Evolutionary conservation across 768 basidiomycete genomes (phyloP).

Genomic region (Pulveroboletus sp.): DNA sequence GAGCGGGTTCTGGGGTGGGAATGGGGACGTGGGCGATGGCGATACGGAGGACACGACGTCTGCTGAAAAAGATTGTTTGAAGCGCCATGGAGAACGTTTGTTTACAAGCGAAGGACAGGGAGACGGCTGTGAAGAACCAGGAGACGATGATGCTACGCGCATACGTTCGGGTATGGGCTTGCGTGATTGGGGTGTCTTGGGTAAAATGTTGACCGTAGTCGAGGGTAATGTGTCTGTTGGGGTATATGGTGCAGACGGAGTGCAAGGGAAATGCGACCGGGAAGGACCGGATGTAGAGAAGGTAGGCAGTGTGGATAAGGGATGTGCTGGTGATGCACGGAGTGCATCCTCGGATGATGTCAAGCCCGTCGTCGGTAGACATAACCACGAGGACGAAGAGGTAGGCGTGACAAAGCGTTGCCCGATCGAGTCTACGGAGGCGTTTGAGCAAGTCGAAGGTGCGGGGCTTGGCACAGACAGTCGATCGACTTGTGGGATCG

Average conservation of each 20-base stretch:
- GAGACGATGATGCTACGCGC: background rate
- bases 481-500: constrained; percentile 1
- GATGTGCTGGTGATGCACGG: constrained; percentile 19
- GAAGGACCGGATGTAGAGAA: constrained; percentile 19
- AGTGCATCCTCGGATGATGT: constrained; percentile 3
- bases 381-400: constrained; percentile 26
- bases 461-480: constrained; percentile 5
- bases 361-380: constrained; percentile 14
- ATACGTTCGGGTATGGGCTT: background rate
- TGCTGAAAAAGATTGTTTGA: constrained; percentile 5
- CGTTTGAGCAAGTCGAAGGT: constrained; percentile 16
- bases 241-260: constrained; percentile 6
- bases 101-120: constrained; percentile 2
- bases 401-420: constrained; percentile 14
- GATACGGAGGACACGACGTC: background rate
- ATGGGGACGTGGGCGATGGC: background rate
- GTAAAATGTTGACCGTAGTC: background rate
- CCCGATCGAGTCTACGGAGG: constrained; percentile 4
- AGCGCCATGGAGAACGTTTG: constrained; percentile 7
- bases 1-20: constrained; percentile 8
- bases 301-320: constrained; percentile 20
- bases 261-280: constrained; percentile 7
- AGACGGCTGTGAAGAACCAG: background rate
- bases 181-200: background rate
- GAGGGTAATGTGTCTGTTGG: background rate